Evolutionary conservation across 345 rosid species (phyloP).

Genomic region (Citrus mangshanensis): DNA sequence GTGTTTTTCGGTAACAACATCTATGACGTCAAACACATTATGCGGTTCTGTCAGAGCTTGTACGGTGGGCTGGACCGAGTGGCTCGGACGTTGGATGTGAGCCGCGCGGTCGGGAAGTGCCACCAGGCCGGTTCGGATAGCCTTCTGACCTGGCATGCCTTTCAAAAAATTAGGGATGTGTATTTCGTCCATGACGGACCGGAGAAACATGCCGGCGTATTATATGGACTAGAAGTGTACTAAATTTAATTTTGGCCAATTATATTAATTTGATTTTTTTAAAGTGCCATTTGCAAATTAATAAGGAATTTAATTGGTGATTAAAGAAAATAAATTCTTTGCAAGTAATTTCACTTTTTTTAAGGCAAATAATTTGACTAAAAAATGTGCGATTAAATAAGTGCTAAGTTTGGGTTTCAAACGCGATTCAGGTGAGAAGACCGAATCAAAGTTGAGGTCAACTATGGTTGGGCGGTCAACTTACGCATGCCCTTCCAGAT

Average conservation of each 20-base stretch:
- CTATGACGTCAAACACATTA: slow-evolving; percentile 81
- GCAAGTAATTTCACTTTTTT: neutral
- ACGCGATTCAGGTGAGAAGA: neutral
- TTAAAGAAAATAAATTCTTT: neutral
- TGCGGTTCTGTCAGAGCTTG: slow-evolving; percentile 57
- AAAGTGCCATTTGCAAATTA: neutral
- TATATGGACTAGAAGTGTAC: slow-evolving; percentile 66
- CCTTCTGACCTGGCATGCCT: slow-evolving; percentile 83
- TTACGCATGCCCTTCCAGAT: neutral
- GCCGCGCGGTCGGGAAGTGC: slow-evolving; percentile 75
- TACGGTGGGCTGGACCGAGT: slow-evolving; percentile 79
- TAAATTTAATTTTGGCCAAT: slow-evolving; percentile 6
- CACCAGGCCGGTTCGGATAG: slow-evolving; percentile 96
- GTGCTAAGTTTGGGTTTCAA: neutral
- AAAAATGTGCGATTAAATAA: neutral
- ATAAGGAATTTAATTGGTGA: neutral
- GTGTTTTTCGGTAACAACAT: slow-evolving; percentile 58
- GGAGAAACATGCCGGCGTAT: slow-evolving; percentile 71
- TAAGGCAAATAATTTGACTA: too few species aligned
- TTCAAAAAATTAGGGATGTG: slow-evolving; percentile 62
- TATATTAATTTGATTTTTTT: slow-evolving; percentile 16
- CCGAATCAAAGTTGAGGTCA: neutral
- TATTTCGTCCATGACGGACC: slow-evolving; percentile 57
- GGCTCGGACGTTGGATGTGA: slow-evolving; percentile 47
- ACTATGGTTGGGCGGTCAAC: neutral